Evolutionary conservation across 2,329 filamentous ascomycete genomes (phyloP).

Genomic region (Aurifilum marmelostoma): DNA sequence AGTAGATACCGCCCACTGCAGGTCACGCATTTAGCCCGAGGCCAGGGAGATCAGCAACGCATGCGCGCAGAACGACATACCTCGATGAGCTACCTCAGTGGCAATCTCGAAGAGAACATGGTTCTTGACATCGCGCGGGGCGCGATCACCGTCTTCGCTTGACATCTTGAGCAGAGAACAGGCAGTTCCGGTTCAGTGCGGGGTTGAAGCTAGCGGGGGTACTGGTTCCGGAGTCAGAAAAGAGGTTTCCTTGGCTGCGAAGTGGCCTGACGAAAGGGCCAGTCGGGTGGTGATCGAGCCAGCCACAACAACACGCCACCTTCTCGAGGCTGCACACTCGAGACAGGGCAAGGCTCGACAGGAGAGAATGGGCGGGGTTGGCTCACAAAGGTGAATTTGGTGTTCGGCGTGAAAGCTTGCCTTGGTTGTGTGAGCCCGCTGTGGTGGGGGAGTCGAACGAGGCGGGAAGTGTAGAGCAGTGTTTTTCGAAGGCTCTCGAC

Average conservation of each 20-base stretch:
- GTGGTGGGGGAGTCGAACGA: neutral
- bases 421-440: neutral
- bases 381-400: slow-evolving; percentile 3
- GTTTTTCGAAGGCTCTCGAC: neutral
- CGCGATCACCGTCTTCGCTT: slow-evolving; percentile 48
- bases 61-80: slow-evolving; percentile 50
- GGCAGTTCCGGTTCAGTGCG: slow-evolving; percentile 17
- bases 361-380: neutral
- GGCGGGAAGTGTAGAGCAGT: neutral
- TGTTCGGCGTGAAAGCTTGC: neutral
- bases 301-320: neutral
- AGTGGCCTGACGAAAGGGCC: neutral
- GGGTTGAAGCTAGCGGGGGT: slow-evolving; percentile 13
- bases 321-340: neutral
- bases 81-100: slow-evolving; percentile 95
- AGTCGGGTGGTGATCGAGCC: neutral
- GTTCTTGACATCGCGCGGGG: slow-evolving; percentile 79
- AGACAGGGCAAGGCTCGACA: neutral
- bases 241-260: neutral
- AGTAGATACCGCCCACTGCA: slow-evolving; percentile 96
- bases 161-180: slow-evolving; percentile 43
- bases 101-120: slow-evolving; percentile 96
- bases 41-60: slow-evolving; percentile 1
- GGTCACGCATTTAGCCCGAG: slow-evolving; percentile 32
- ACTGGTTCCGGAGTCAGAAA: neutral